phyloP scores from a whole-genome alignment of 2,329 filamentous ascomycete species.

The Pestalotiopsis sp. region DNA sequence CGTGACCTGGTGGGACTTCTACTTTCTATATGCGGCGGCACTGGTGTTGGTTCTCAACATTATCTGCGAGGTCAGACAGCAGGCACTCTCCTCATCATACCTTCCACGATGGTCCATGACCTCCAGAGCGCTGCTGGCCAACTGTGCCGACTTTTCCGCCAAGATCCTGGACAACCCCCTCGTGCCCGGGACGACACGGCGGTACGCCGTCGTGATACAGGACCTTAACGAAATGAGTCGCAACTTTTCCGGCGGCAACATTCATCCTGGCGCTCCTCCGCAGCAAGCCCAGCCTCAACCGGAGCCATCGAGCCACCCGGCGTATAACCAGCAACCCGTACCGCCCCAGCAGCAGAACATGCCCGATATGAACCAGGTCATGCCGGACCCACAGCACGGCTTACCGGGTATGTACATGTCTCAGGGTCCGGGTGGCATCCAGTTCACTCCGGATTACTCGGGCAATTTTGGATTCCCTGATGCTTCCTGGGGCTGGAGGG shows the following conservation, averaged over 20 bases:
- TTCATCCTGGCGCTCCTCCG: background rate
- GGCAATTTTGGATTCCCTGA: conserved; percentile 6
- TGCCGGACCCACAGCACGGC: background rate
- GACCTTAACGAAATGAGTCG: conserved; percentile 31
- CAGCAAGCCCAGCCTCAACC: background rate
- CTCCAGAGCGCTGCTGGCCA: conserved; percentile 28
- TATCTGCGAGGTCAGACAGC: conserved; percentile 31
- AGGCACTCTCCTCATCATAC: conserved; percentile 18
- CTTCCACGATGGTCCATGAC: conserved; percentile 30
- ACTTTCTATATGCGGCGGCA: conserved; percentile 39
- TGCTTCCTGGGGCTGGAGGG: conserved; percentile 11
- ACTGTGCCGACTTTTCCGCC: conserved; percentile 34
- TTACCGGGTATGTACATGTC: conserved; percentile 9
- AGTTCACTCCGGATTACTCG: conserved; percentile 1
- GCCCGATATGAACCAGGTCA: background rate
- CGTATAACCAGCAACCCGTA: background rate
- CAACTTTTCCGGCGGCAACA: conserved; percentile 14
- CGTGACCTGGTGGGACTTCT: conserved; percentile 43
- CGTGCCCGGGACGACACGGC: conserved; percentile 39
- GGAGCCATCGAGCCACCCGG: background rate
- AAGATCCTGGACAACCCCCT: conserved; percentile 33
- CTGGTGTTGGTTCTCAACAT: conserved; percentile 41
- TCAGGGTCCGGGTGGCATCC: conserved; percentile 1
- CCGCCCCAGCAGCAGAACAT: background rate
- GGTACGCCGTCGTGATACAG: conserved; percentile 37